Evolutionary conservation across 75 land plant species (phyloP), one percentile per base, ranked within the genome.

Genomic region (Chamaecyparis obtusa): DNA sequence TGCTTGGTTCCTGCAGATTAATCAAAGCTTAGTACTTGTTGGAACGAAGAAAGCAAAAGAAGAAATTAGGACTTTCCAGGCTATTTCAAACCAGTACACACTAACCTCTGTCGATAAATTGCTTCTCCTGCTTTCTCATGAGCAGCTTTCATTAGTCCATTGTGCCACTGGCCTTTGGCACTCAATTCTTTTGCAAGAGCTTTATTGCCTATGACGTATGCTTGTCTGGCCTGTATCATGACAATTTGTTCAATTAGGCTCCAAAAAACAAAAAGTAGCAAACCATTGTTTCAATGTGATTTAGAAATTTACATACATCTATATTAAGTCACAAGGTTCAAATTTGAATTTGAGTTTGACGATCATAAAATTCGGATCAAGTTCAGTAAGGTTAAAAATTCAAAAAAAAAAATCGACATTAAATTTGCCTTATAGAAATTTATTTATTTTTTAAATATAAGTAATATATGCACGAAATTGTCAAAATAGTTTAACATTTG

Each of bases 151-250:
- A 98, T 98, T 32, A 91, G 96, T 89, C 93, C 92, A 83, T 95
- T 95, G 88, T 96, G 94, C 89, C 92, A 85, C 87, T 97, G 96
- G 13, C 99, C 96, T 87, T 95, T 95, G 0, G 91, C 88, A 87
- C 96, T 94, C 88, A 97, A 81, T 54, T 96, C 96, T 89, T 95
- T 96, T 43, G 99, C 99, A 60, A 97, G 91, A 84, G 96, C 99
- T 87, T 95, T 97, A 91, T 97, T 96, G 6, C 99, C 99, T 85
- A 92, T 87, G 1, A 93, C 89, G 87, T 94, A 97, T 15, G 99
- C 99, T 87, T 95, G 98, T 17, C 93, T 89, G 51, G 99, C 99
- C 99, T 97, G 90, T 72, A 35, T 56, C 90, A 48, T 46, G 51
- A 49, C 17, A 10, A 3, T 46, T 24, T 46, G 16, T 46, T 80